These are phyloP conservation scores for Cryptococcus sp. DNA, from an alignment of 1,284 basidiomycete species.

Conservation along the genomic window DNA sequence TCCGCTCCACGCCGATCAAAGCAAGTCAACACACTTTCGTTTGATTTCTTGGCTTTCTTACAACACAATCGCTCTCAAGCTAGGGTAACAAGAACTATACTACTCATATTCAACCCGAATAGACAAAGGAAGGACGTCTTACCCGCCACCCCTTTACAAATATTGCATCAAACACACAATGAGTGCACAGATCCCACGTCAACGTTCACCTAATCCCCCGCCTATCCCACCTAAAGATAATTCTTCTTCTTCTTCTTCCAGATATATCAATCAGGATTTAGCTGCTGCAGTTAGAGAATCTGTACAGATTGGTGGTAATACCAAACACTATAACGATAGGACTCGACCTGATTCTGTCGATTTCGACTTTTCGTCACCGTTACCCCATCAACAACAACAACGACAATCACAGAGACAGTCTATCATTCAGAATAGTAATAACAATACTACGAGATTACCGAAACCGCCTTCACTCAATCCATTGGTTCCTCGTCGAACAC, in stretches of 20 bases:
- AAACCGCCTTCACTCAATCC: slow-evolving; percentile 15
- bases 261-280: slow-evolving; percentile 26
- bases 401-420: background rate
- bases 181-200: slow-evolving; percentile 53
- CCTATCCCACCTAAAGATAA: slow-evolving; percentile 1
- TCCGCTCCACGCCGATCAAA: no score
- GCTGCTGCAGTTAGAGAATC: slow-evolving; percentile 38
- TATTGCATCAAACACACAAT: slow-evolving; percentile 57
- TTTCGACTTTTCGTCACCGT: slow-evolving; percentile 1
- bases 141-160: no score
- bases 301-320: slow-evolving; percentile 25
- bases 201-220: slow-evolving; percentile 6
- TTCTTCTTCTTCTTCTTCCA: slow-evolving; percentile 2
- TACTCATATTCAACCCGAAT: no score
- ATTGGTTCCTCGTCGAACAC: slow-evolving; percentile 14
- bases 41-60: no score
- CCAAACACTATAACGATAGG: slow-evolving; percentile 1
- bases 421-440: background rate
- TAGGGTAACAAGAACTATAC: no score
- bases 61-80: no score
- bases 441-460: slow-evolving; percentile 5
- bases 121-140: no score
- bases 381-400: background rate
- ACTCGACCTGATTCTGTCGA: background rate
- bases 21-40: no score